Evolutionary conservation across 1,284 basidiomycete species (phyloP).

Genomic region (Pholiota adiposa): DNA sequence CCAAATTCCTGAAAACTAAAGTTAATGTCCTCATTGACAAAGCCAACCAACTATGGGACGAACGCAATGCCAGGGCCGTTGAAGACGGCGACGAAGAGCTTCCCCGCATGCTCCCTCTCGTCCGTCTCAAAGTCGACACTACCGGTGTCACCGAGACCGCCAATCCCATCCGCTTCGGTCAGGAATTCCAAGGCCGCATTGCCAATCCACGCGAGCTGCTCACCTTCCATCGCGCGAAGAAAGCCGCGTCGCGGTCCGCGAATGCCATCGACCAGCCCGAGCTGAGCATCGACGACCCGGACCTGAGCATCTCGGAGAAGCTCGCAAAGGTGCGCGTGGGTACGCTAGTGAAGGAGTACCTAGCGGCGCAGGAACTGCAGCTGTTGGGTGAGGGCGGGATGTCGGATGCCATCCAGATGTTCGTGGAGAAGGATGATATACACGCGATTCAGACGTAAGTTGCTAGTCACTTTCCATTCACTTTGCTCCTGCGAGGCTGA

Average conservation of each 20-base stretch:
- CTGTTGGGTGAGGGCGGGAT: constrained; percentile 85
- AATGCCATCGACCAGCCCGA: constrained; percentile 72
- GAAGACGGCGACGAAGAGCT: constrained; percentile 73
- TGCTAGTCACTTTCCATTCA: neutral
- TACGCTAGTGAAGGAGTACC: constrained; percentile 86
- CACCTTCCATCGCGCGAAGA: constrained; percentile 87
- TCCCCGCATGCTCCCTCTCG: constrained; percentile 82
- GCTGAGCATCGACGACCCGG: constrained; percentile 76
- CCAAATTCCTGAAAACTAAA: constrained; percentile 76
- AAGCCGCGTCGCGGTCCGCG: constrained; percentile 46
- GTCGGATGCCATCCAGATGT: constrained; percentile 90
- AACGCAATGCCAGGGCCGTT: constrained; percentile 67
- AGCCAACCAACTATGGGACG: constrained; percentile 80
- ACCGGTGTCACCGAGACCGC: constrained; percentile 88
- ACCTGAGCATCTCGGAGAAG: constrained; percentile 67
- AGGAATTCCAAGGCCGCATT: constrained; percentile 89
- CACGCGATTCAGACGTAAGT: constrained; percentile 88
- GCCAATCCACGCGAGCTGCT: constrained; percentile 96
- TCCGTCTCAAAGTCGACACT: constrained; percentile 92
- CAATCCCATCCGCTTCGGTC: constrained; percentile 97
- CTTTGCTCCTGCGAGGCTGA: constrained; percentile 43
- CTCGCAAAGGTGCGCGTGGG: constrained; percentile 72
- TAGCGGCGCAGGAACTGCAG: constrained; percentile 88
- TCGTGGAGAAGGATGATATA: constrained; percentile 94
- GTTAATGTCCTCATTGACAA: constrained; percentile 80